Evolutionary conservation across 73 alveolate species (phyloP), one percentile per base, ranked within the genome.

Genomic region (Blepharisma stoltei): DNA sequence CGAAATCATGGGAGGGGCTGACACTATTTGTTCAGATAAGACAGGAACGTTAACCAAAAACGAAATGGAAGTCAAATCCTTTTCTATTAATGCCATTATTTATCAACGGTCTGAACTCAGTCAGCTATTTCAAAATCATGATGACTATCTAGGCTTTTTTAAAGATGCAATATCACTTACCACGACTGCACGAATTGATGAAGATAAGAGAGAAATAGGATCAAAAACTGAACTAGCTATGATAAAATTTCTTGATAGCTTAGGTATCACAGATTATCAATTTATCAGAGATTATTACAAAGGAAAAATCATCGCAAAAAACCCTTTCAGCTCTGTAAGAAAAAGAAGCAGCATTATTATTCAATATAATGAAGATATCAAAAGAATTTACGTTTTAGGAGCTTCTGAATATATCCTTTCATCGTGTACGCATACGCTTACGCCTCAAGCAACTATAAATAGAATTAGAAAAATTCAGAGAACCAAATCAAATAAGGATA

Each of bases 1-100:
- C 71, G 99, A 95, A 83, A 93, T 95, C n/a, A 88, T 95, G 98
- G 99, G 99, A 50, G 93, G 96, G 21, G 97, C 97, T 14, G 87
- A 80, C 54, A 88, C 80, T 77, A 94, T 95, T 69, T 94, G 98
- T 84, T 84, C 97, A 3, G 99, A 95, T 88, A 95, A 93, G 89
- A 95, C 99, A 6, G 98, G 97, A 52, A 91, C 96, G 38, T 73
- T 93, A 54, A 90, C 97, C 27, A 84, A 81, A 81, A 92, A 88
- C 77, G 81, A 76, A 27, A 92, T 85, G 93, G 73, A 80, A 46
- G 92, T 89, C 14, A 54, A 53, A 21, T 77, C 67, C 67, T 45
- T 84, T 32, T 86, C 71, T 71, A 43, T 20, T 1, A 53, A 43
- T n/a, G 60, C 21, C 21, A 5, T n/a, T 7, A 9, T 53, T 69